phyloP scores from a whole-genome alignment of 441 rosid species.

The Francoa sonchifolia region DNA sequence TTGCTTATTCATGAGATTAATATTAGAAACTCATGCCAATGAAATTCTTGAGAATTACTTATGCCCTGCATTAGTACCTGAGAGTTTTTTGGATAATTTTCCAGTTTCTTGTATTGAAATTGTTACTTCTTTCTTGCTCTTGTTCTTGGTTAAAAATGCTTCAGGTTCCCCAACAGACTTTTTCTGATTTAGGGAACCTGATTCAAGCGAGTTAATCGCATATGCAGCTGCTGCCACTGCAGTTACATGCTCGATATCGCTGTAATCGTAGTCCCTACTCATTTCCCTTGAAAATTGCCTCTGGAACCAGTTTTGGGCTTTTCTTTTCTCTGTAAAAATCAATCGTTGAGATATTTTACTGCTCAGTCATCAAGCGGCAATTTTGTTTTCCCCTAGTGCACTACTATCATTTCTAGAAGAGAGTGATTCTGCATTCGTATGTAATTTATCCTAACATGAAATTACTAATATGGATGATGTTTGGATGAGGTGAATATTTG shows the following conservation, averaged over 20 bases:
- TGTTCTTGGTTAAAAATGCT: constrained; percentile 14
- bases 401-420: too few species aligned
- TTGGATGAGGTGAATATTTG: not conserved
- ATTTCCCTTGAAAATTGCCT: constrained; percentile 39
- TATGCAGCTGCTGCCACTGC: constrained; percentile 76
- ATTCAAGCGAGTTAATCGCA: constrained; percentile 29
- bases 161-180: constrained; percentile 8
- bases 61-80: constrained; percentile 24
- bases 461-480: too few species aligned
- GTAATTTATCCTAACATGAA: too few species aligned
- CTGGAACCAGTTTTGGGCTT: constrained; percentile 40
- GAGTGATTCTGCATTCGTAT: too few species aligned
- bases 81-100: constrained; percentile 17
- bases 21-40: not conserved
- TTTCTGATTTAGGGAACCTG: constrained; percentile 15
- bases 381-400: too few species aligned
- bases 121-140: constrained; percentile 21
- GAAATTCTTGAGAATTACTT: constrained; percentile 4
- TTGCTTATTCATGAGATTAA: not conserved
- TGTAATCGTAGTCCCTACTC: constrained; percentile 26
- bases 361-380: too few species aligned
- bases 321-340: constrained; percentile 51
- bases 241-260: constrained; percentile 28
- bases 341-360: too few species aligned
- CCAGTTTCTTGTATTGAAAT: constrained; percentile 17